Conservation (phyloP, 352 stramenopile species). For the Phytophthora sp. region DNA sequence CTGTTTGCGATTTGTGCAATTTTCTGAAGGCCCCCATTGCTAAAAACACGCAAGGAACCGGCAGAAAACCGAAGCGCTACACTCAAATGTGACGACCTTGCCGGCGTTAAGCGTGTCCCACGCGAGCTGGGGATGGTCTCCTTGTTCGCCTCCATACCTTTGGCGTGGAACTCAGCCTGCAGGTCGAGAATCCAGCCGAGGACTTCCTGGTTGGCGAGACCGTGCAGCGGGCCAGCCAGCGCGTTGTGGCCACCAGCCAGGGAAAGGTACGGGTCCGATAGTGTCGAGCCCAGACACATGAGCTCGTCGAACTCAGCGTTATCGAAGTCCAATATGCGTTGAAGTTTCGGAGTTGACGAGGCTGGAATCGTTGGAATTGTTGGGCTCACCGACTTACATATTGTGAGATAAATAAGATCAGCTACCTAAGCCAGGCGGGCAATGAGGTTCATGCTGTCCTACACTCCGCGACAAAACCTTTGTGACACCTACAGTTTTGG, state of each 20-base stretch:
- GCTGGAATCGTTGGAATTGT: conserved; percentile 92
- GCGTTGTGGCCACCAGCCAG: conserved; percentile 97
- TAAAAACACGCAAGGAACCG: too few species aligned
- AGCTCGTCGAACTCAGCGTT: conserved; percentile 97
- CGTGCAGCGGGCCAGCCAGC: conserved; percentile 98
- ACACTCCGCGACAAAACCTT: too few species aligned
- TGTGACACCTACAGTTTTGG: too few species aligned
- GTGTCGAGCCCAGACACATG: conserved; percentile 97
- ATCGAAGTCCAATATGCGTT: conserved; percentile 98
- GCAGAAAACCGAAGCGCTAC: too few species aligned
- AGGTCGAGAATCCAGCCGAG: conserved; percentile 94
- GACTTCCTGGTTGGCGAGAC: conserved; percentile 99
- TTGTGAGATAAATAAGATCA: conserved; percentile 98
- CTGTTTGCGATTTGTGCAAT: too few species aligned
- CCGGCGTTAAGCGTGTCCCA: conserved; percentile 99
- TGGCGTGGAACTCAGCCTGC: conserved; percentile 95
- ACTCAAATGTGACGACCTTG: conserved; percentile 99
- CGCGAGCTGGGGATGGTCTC: conserved; percentile 99
- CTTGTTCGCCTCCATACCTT: conserved; percentile 96
- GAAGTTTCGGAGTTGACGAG: conserved; percentile 99
- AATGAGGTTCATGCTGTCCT: conserved; percentile 99
- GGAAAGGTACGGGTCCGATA: conserved; percentile 98
- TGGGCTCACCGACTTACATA: conserved; percentile 97
- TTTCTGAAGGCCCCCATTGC: too few species aligned
- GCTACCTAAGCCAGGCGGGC: conserved; percentile 97